These are phyloP conservation scores for Diaporthe velutina DNA, from an alignment of 2,329 filamentous ascomycete species.

Conservation along the genomic window DNA sequence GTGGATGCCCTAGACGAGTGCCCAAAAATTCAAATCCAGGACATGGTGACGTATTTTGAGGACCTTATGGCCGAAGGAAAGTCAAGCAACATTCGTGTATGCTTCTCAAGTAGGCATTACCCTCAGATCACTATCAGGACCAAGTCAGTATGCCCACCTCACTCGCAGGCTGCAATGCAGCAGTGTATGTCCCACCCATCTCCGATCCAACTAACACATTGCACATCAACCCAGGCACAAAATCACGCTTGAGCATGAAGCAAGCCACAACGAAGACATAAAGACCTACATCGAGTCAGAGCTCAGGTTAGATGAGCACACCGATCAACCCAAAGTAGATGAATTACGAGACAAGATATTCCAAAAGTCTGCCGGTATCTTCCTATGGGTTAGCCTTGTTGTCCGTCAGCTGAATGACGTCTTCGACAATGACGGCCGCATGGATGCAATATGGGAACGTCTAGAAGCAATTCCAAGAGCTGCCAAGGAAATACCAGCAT, in stretches of 20 bases:
- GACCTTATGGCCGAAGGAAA: conserved; percentile 48
- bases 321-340: not conserved
- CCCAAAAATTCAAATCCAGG: conserved; percentile 53
- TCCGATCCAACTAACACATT: not conserved
- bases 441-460: not conserved
- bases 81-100: conserved; percentile 48
- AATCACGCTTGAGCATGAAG: not conserved
- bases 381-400: not conserved
- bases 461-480: not conserved
- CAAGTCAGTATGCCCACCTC: not conserved
- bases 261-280: not conserved
- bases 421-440: not conserved
- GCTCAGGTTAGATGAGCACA: not conserved
- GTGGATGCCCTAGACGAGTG: conserved; percentile 64
- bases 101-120: conserved; percentile 61
- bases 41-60: conserved; percentile 59
- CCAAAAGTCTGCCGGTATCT: not conserved
- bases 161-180: conserved; percentile 6
- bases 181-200: no score
- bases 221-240: not conserved
- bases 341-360: not conserved
- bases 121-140: conserved; percentile 50
- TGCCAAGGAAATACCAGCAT: not conserved
- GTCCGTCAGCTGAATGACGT: not conserved
- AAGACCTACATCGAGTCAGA: not conserved